Base-by-base conservation (phyloP, 371 early-diverging fungal genomes). In the Mortierella sp. region DNA sequence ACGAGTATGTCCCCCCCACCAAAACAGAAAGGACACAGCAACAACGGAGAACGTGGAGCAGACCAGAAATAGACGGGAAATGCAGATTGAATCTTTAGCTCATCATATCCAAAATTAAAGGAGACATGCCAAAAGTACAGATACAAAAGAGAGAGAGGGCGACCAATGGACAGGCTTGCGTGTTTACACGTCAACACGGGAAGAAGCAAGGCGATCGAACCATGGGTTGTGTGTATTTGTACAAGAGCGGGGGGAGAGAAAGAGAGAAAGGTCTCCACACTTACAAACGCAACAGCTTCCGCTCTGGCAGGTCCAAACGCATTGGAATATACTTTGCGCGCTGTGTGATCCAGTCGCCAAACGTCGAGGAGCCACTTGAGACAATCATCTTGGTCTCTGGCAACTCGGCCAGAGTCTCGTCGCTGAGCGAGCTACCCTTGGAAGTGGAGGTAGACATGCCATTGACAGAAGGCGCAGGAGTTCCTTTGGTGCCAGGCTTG, bases 271-370 rank as follows among this genome's bases (percentile, higher is more conserved):
- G 57, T 21, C 28, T n/a, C n/a, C n/a, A n/a, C 23, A 81, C 84
- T 81, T 86, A 91, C 83, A 98, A 85, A 60, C 98, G 88, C 61
- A 98, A 82, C 53, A 85, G 90, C 81, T 95, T 97, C 66, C 98
- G 89, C 80, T 98, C 99, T 48, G 90, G 85, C 53, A 92, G 68
- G 30, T 92, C 90, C 75, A 98, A 83, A 26, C 99, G 93, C 69
- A 98, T 72, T 4, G 99, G 99, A 70, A 98, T 97, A 77, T 86
- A 96, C 82, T 95, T 96, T 51, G 97, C 83, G 23, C 97, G 90
- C 74, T 90, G 92, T 55, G 84, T 83, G 81, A 95, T 93, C 90
- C 93, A 94, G 58, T 88, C 88, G 3, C 90, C 90, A 70, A 93
- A 88, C 43, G 80, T 70, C 1, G 81, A 64, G 12, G 81, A 85